Evolutionary conservation across 306 rosid species (phyloP), one percentile per base, ranked within the genome.

Genomic region (Canavalia ensiformis): DNA sequence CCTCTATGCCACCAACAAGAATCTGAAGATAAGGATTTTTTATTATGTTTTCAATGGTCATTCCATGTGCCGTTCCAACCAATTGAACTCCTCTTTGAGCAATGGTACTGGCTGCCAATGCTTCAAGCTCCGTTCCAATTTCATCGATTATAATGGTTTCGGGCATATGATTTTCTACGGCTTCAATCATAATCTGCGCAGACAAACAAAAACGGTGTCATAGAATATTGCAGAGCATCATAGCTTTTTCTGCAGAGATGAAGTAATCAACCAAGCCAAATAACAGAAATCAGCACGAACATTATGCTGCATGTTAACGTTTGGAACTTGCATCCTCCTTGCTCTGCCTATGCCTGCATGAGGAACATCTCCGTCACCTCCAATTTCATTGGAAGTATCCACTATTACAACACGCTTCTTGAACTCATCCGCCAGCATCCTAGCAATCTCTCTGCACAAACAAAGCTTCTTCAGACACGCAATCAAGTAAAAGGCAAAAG

Each of bases 21-120:
- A 75, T 92, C 86, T 96, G 98, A 76, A 96, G 82, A 76, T 94
- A 96, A 57, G 98, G 98, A 74, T 96, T 96, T 81, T 93, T 93
- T 68, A 93, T 81, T 56, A 96, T 83, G 89, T 82, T 96, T 81
- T 96, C 99, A 68, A 96, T 93, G 35, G 97, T 86, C 86, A 91
- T 91, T 82, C 99, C 98, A 81, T 96, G 99, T 5, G 99, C 99
- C 54, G 99, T 93, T 79, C 98, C 99, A 60, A 96, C 98, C 50
- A 96, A 89, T 62, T 96, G 98, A 80, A 96, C 99, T 83, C 99
- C 99, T 93, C 99, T 89, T 89, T 96, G 98, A 85, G 99, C 99
- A 85, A 96, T 93, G 33, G 99, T 96, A 85, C 99, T 92, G 62
- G 99, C 98, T 85, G 99, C 99, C 86, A 96, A 86, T 81, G 99